These are phyloP conservation scores for Pezicula neosporulosa DNA, from an alignment of 2,329 filamentous ascomycete genomes.

Conservation along the genomic window DNA sequence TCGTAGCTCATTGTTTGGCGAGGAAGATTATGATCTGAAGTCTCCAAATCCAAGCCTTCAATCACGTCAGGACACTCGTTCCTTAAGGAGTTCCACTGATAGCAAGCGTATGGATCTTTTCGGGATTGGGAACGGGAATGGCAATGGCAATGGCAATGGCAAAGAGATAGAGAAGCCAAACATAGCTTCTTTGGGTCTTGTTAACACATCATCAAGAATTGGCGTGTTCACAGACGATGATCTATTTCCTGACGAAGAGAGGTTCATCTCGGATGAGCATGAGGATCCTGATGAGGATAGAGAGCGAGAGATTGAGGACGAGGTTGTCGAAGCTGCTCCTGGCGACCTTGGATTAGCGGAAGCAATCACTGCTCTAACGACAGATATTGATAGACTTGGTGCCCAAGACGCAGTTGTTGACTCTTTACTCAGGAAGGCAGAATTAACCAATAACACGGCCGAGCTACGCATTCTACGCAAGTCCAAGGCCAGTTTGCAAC, in stretches of 20 bases:
- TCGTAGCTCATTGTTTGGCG: slow-evolving; percentile 63
- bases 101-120: slow-evolving; percentile 39
- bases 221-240: slow-evolving; percentile 94
- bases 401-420: slow-evolving; percentile 90
- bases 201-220: slow-evolving; percentile 81
- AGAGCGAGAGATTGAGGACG: slow-evolving; percentile 66
- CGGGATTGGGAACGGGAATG: slow-evolving; percentile 33
- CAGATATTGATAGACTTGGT: slow-evolving; percentile 83
- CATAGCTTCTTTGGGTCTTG: slow-evolving; percentile 84
- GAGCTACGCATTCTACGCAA: slow-evolving; percentile 90
- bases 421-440: slow-evolving; percentile 87
- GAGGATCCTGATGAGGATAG: slow-evolving; percentile 61
- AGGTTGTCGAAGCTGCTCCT: slow-evolving; percentile 90
- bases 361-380: slow-evolving; percentile 82
- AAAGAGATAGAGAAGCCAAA: slow-evolving; percentile 68
- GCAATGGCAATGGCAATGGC: not conserved
- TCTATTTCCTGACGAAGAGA: slow-evolving; percentile 85
- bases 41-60: slow-evolving; percentile 42
- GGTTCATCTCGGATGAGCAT: slow-evolving; percentile 80
- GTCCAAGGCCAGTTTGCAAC: slow-evolving; percentile 86
- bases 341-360: slow-evolving; percentile 92
- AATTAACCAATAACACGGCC: slow-evolving; percentile 93
- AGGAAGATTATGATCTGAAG: slow-evolving; percentile 35
- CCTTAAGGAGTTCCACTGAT: slow-evolving; percentile 61
- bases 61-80: slow-evolving; percentile 55